Base-by-base conservation (phyloP, 2,329 filamentous ascomycete species). In the Pseudogymnoascus sp. region DNA sequence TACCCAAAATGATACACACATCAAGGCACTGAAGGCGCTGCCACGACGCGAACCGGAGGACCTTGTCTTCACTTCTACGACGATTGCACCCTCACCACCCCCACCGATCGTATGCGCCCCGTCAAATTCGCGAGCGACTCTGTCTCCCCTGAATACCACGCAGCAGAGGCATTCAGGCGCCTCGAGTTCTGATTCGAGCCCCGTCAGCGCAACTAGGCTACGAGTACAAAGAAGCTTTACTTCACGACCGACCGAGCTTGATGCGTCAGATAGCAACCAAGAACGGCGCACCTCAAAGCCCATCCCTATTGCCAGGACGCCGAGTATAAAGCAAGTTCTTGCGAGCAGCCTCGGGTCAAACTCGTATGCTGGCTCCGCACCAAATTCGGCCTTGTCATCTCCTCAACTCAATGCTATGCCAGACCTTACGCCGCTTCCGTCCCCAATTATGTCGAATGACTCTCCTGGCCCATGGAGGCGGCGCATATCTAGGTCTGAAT, bases 381-480 rank as follows among this genome's bases (percentile, higher is more conserved):
- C 87, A 11, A 88, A 83, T 69, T 91, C 88, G 3, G 78, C 81
- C 31, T 80, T 88, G n/a, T 83, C 88, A 6, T 92, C 89, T 62
- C 89, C 89, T 3, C 83, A 89, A 66, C 83, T 92, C 62, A 82
- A 85, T 64, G 88, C 89, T 52, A 88, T 92, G 84, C 85, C 86
- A 65, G 88, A 91, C 72, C 77, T 94, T 65, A 93, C 90, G 3
- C 90, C 90, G 62, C 77, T 94, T 35, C 90, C 90, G 2, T 93
- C 90, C 21, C 90, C 90, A 3, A 79, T 92, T 52, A 80, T 88
- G 69, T 80, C 80, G 4, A 78, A 78, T 66, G 85, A 87, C 68
- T 89, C 87, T 1, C 83, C 86, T 11, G 85, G 86, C 26, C 85
- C 86, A 21, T 86, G 87, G 87, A 85, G 80, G 72, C 79, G 78